These are phyloP conservation scores for Scheffersomyces segobiensis DNA, from an alignment of 1,139 yeast species.

Conservation along the genomic window DNA sequence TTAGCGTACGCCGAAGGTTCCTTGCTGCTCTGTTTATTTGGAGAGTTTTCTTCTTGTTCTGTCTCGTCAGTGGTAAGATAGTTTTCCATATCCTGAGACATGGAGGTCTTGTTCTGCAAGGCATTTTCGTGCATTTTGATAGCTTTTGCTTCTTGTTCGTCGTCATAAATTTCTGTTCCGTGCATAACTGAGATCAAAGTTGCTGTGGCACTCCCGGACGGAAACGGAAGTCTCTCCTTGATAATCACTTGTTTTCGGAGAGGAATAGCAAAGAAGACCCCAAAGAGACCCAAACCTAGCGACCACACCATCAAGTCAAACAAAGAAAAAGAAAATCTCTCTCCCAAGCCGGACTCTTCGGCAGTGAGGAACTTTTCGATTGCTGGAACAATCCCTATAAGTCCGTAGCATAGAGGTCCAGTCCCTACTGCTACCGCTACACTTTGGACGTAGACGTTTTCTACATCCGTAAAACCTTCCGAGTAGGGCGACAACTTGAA, in stretches of 20 bases:
- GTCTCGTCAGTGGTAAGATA: slow-evolving; percentile 1
- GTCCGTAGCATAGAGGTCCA: slow-evolving; percentile 92
- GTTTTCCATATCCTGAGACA: slow-evolving; percentile 8
- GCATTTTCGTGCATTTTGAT: neutral
- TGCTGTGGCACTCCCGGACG: slow-evolving; percentile 96
- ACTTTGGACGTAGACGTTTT: slow-evolving; percentile 88
- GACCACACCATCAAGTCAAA: slow-evolving; percentile 76
- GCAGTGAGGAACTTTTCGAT: slow-evolving; percentile 80
- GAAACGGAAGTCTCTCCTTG: slow-evolving; percentile 83
- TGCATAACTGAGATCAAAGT: slow-evolving; percentile 86
- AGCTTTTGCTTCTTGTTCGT: slow-evolving; percentile 13
- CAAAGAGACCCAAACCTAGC: slow-evolving; percentile 83
- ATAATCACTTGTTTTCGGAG: slow-evolving; percentile 82
- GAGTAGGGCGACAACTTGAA: slow-evolving; percentile 59
- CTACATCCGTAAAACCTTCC: slow-evolving; percentile 75
- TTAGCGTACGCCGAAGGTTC: slow-evolving; percentile 35
- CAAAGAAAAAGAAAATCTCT: slow-evolving; percentile 37
- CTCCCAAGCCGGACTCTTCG: slow-evolving; percentile 71
- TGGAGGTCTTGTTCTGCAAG: slow-evolving; percentile 13
- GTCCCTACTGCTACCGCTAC: slow-evolving; percentile 97
- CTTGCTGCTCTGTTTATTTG: neutral
- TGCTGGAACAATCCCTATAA: slow-evolving; percentile 96
- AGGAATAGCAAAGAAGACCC: slow-evolving; percentile 93
- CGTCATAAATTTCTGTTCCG: slow-evolving; percentile 58
- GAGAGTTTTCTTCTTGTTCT: neutral